Evolutionary conservation across 495 filamentous ascomycete species (phyloP).

Genomic region (Penicillium silybi): DNA sequence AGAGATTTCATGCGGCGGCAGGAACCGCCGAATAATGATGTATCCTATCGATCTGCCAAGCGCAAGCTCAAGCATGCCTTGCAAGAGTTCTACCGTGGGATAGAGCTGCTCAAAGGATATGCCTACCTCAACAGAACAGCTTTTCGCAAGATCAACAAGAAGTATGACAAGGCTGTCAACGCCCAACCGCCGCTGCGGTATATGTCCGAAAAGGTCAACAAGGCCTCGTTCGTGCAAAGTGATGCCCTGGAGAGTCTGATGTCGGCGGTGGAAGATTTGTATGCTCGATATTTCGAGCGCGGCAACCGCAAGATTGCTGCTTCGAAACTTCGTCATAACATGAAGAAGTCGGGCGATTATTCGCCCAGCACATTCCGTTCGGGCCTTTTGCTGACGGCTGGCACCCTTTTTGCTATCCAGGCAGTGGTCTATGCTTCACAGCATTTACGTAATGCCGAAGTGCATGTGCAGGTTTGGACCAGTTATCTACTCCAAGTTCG

Average conservation of each 20-base stretch:
- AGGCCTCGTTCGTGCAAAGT: constrained; percentile 84
- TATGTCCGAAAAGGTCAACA: constrained; percentile 90
- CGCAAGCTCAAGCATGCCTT: constrained; percentile 84
- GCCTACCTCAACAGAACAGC: constrained; percentile 84
- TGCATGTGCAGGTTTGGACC: constrained; percentile 47
- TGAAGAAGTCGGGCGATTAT: constrained; percentile 61
- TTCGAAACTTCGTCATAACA: constrained; percentile 72
- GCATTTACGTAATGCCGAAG: constrained; percentile 48
- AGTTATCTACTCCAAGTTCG: constrained; percentile 72
- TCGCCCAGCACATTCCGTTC: constrained; percentile 71
- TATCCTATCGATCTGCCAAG: constrained; percentile 81
- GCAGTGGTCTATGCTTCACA: constrained; percentile 64
- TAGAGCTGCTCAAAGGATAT: constrained; percentile 90
- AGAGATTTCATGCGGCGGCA: constrained; percentile 65
- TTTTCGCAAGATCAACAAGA: constrained; percentile 98
- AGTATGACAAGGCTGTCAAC: constrained; percentile 88
- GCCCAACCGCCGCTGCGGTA: constrained; percentile 72
- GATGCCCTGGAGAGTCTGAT: constrained; percentile 76
- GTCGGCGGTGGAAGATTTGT: constrained; percentile 77
- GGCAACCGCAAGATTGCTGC: constrained; percentile 88
- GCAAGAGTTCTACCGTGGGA: constrained; percentile 86
- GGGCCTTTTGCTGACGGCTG: constrained; percentile 73
- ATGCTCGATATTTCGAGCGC: constrained; percentile 85
- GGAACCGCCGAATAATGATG: constrained; percentile 47
- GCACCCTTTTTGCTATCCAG: constrained; percentile 68